Evolutionary conservation across 176 grass and related monocot species (phyloP), one percentile per base, ranked within the genome.

Genomic region (Avena sativa): DNA sequence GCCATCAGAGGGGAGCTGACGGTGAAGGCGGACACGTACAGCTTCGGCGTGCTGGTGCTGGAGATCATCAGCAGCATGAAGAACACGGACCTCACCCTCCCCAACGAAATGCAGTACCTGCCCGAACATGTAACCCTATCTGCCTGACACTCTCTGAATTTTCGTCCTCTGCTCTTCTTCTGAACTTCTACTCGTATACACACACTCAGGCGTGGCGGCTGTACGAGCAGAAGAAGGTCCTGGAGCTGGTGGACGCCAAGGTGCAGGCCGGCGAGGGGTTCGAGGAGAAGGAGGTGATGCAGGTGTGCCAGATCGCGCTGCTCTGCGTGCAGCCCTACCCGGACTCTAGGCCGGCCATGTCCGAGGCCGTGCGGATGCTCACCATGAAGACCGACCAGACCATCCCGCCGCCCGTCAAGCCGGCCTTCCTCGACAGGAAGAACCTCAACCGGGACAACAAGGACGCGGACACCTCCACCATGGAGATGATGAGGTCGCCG

Each of bases 1-100:
- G 88, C 90, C 73, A 86, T 95, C 16, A 87, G 88, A 76, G 90
- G 93, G 3, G 93, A 95, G 86, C 83, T 95, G 17, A 87, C 88
- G 3, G 93, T 88, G 28, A 95, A 95, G 53, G 93, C 90, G 8
- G 93, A 95, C 81, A 92, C 87, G 30, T 95, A 92, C 84, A 95
- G 90, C 83, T 95, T 95, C 53, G 90, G 90, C 11, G 93, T 95
- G 66, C 88, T 95, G 16, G 83, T 89, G 61, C 88, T 95, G 2
- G 90, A 95, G 90, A 87, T 95, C 86, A 86, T 92, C 82, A 87
- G 90, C 74, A 86, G 86, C 86, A 69, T 86, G 78, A 91, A 88
- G 86, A 91, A 88, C 86, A 91, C 90, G 0, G 90, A 91, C 44
- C 90, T 91, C 17, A 64, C 78, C 0, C 90, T 91, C 59, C 90